These are phyloP conservation scores for Verticillium albo-atrum DNA, from an alignment of 2,329 filamentous ascomycete species.

Conservation along the genomic window DNA sequence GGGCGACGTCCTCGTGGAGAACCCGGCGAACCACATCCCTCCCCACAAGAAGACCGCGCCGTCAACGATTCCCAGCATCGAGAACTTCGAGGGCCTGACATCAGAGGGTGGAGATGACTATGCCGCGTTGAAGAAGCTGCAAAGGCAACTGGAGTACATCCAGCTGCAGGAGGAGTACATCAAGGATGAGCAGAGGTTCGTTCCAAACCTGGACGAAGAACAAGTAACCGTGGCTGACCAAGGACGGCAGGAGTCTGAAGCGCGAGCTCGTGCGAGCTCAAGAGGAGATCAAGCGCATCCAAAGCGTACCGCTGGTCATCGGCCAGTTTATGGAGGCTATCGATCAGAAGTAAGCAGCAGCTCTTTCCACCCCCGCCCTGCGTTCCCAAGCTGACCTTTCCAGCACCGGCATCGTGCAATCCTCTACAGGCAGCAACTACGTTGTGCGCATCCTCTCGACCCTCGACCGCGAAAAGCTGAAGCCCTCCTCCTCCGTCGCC, in stretches of 20 bases:
- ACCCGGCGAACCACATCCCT: conserved; percentile 65
- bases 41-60: conserved; percentile 78
- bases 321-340: conserved; percentile 99
- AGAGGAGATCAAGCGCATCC: conserved; percentile 99
- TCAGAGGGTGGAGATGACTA: conserved; percentile 89
- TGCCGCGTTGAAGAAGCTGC: conserved; percentile 90
- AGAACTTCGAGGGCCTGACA: conserved; percentile 79
- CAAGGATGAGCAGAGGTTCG: conserved; percentile 95
- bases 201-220: neutral
- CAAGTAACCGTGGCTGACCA: conserved; percentile 12
- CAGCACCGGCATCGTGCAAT: conserved; percentile 97
- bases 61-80: conserved; percentile 82
- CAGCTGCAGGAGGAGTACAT: conserved; percentile 99
- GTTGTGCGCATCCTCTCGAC: conserved; percentile 97
- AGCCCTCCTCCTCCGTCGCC: conserved; percentile 95
- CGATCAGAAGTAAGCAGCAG: conserved; percentile 81
- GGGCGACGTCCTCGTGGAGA: conserved; percentile 86
- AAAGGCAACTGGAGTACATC: conserved; percentile 94
- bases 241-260: conserved; percentile 72
- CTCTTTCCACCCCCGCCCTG: neutral
- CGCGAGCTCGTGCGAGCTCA: conserved; percentile 94
- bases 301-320: conserved; percentile 96
- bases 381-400: neutral
- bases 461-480: conserved; percentile 95
- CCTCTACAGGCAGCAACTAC: conserved; percentile 97